These are phyloP conservation scores for Aureobasidium sp. DNA, from an alignment of 2,329 filamentous ascomycete species.

Conservation along the genomic window DNA sequence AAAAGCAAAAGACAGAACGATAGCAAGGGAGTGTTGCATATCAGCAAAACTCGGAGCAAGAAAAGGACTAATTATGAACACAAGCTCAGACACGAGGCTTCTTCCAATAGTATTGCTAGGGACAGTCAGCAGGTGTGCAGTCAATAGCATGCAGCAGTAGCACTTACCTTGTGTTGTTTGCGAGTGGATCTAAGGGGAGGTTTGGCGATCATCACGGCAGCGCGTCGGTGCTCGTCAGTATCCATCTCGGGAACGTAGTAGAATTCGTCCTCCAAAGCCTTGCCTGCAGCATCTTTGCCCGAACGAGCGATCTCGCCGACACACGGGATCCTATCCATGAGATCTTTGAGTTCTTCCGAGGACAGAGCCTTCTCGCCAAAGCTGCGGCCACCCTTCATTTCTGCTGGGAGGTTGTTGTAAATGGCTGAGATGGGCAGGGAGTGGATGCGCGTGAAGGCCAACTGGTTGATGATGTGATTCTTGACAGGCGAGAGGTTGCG, in stretches of 20 bases:
- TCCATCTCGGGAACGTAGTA: slow-evolving; percentile 92
- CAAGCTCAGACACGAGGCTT: slow-evolving; percentile 13
- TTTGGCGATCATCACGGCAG: slow-evolving; percentile 78
- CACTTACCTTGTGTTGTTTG: slow-evolving; percentile 90
- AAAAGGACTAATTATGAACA: not conserved
- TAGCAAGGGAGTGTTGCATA: not conserved
- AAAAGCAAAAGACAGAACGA: not conserved
- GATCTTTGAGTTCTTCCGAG: slow-evolving; percentile 55
- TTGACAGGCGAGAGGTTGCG: slow-evolving; percentile 43
- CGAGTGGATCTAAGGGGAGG: slow-evolving; percentile 82
- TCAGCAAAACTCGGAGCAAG: not conserved
- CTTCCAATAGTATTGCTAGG: slow-evolving; percentile 17
- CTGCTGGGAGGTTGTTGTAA: slow-evolving; percentile 71
- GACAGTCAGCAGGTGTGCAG: not conserved
- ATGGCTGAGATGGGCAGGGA: slow-evolving; percentile 88
- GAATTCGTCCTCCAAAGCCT: slow-evolving; percentile 89
- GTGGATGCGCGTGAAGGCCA: slow-evolving; percentile 87
- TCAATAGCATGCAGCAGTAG: not conserved
- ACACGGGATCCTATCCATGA: slow-evolving; percentile 67
- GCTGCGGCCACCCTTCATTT: slow-evolving; percentile 32
- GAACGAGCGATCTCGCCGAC: slow-evolving; percentile 83
- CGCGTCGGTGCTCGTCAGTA: slow-evolving; percentile 64
- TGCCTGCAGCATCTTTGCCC: slow-evolving; percentile 93
- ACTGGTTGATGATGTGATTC: slow-evolving; percentile 90
- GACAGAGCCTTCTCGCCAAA: slow-evolving; percentile 34